These are phyloP conservation scores for Geotrichum klebahnii DNA, from an alignment of 1,139 yeast species.

Conservation along the genomic window DNA sequence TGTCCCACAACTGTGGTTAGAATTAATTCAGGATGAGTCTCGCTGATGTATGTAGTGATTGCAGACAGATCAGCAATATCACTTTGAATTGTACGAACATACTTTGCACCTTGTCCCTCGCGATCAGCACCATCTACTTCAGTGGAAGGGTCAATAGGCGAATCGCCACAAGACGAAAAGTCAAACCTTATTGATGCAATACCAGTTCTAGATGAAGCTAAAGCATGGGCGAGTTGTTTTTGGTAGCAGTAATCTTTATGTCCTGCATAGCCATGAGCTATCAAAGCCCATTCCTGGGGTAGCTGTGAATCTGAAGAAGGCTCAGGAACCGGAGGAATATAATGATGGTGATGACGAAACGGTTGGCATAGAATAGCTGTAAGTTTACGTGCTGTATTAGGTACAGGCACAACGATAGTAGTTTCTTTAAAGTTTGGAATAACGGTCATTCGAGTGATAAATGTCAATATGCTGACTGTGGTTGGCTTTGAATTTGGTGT, in stretches of 20 bases:
- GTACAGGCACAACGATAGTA: background rate
- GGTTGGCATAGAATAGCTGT: background rate
- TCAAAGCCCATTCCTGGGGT: constrained; percentile 11
- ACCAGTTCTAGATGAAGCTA: background rate
- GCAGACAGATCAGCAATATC: constrained; percentile 19
- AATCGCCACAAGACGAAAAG: constrained; percentile 22
- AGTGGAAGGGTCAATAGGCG: background rate
- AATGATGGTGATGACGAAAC: background rate
- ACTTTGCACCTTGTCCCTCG: background rate
- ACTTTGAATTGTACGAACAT: constrained; percentile 11
- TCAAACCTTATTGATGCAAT: constrained; percentile 20
- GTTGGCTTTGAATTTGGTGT: background rate
- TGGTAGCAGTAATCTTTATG: constrained; percentile 23
- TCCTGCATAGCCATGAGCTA: constrained; percentile 22
- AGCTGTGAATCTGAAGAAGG: background rate
- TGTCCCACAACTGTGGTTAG: constrained; percentile 17
- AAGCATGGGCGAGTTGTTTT: constrained; percentile 16
- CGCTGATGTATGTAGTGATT: background rate
- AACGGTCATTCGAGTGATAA: background rate
- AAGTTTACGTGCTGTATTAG: background rate
- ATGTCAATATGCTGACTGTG: background rate
- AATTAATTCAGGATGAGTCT: background rate
- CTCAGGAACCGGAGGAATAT: background rate
- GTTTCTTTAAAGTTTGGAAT: background rate
- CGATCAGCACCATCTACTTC: background rate